Evolutionary conservation across 2,329 filamentous ascomycete genomes (phyloP).

Genomic region (Lachnellula hyalina): DNA sequence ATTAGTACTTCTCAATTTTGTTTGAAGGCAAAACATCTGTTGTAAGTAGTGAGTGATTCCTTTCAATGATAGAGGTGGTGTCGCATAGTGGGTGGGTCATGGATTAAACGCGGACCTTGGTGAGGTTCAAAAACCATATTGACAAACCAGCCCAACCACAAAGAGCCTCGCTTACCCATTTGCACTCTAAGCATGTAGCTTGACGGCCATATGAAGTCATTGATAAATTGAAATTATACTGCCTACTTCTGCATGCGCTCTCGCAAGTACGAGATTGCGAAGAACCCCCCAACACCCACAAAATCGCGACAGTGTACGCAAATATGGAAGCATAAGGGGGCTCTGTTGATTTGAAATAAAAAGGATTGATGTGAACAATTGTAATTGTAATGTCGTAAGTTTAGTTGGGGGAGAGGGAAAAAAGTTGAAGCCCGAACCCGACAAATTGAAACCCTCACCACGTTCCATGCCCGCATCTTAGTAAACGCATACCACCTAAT

Average conservation of each 20-base stretch:
- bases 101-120: no score
- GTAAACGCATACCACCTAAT: not conserved
- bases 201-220: not conserved
- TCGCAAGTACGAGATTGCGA: not conserved
- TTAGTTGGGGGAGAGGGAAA: not conserved
- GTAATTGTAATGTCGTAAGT: not conserved
- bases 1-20: no score
- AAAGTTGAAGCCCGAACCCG: not conserved
- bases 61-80: no score
- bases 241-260: not conserved
- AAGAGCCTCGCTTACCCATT: constrained; percentile 1
- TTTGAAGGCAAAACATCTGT: no score
- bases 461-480: not conserved
- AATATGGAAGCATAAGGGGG: not conserved
- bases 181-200: not conserved
- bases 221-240: not conserved
- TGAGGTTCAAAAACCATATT: not conserved
- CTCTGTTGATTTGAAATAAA: not conserved
- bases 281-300: not conserved
- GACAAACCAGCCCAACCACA: not conserved
- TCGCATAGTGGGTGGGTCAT: not conserved
- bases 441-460: not conserved
- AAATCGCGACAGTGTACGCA: not conserved
- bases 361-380: not conserved
- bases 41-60: no score